Evolutionary conservation across 768 basidiomycete species (phyloP), one percentile per base, ranked within the genome.

Genomic region (Hericium alpestre): DNA sequence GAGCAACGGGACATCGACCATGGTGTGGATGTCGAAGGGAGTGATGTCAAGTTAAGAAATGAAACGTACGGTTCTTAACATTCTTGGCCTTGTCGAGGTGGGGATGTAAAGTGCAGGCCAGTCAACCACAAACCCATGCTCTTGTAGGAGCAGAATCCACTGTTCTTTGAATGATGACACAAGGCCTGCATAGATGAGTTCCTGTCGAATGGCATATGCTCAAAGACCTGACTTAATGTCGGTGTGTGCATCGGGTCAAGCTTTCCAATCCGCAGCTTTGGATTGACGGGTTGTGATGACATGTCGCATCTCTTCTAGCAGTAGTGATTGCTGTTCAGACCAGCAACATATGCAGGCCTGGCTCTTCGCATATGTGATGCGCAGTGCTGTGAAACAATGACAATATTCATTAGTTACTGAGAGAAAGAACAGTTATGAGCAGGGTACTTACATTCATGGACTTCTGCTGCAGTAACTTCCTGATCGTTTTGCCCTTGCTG

Each of bases 321-420:
- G 38, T 0, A 67, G 55, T 5, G 49, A 37, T 12, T 66, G 46
- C 38, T 70, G 67, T 40, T 70, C 69, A 13, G 55, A 22, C 66
- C 65, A 68, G 1, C 68, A 58, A 15, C 59, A 41, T 6, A 58
- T 63, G 20, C 67, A 55, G 0, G 66, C 64, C 0, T 52, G 59
- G 1, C 61, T 56, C 56, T 70, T 70, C 1, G 53, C 48, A 67
- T 67, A 70, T 38, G 70, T 66, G 15, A 22, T 62, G 5, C 62
- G 65, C n/a, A 64, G 39, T 39, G 53, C 63, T 64, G 2, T 27
- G 16, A 16, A 27, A 13, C 11, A 18, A n/a, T 22, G 3, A 4
- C 22, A 32, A 5, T 38, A 32, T 18, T 2, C 15, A 22, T 15
- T n/a, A n/a, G 5, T 18, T 11, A 27, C 25, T 27, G 15, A 32